Base-by-base conservation (phyloP, 306 rosid genomes). In the Fragaria iinumae region DNA sequence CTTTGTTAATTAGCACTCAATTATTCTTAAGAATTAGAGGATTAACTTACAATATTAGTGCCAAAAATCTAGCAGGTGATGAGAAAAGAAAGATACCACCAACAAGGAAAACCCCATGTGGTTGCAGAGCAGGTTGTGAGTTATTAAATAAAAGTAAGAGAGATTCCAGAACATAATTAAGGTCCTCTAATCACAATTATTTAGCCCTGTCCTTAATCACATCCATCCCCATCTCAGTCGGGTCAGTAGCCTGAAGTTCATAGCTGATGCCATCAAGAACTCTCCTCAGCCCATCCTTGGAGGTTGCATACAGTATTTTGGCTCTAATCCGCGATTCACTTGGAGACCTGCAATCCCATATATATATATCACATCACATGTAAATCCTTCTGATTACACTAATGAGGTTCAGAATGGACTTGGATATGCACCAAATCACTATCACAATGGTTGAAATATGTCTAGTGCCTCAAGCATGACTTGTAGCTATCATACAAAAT, bases 221-320 rank as follows among this genome's bases (percentile, higher is more conserved):
- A 88, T 92, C 99, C 70, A 96, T 83, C 38, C 96, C 99, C 99
- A 96, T 96, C 89, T 96, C 99, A 1, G 96, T 87, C 50, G 98
- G 99, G 76, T 96, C 98, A 1, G 99, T 96, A 6, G 99, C 99
- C 76, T 96, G 99, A 1, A 96, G 80, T 77, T 92, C 99, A 73
- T 96, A 96, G 90, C 76, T 80, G 74, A 96, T 91, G 53, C 99
- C 99, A 72, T 96, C 99, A 17, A 96, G 69, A 8, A 90, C 99
- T 84, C 96, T 88, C 84, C 99, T 92, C 83, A 96, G 68, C 79
- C 99, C 99, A 81, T 69, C 98, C 80, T 96, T 96, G 0, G 99
- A 96, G 20, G 99, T 96, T 77, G 99, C 99, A 80, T 96, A 96
- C 23, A 96, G 86, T 16, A 96, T 90, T 87, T 96, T 96, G 36